Conservation (phyloP, 345 rosid species). For the Excoecaria cochinchinensis region DNA sequence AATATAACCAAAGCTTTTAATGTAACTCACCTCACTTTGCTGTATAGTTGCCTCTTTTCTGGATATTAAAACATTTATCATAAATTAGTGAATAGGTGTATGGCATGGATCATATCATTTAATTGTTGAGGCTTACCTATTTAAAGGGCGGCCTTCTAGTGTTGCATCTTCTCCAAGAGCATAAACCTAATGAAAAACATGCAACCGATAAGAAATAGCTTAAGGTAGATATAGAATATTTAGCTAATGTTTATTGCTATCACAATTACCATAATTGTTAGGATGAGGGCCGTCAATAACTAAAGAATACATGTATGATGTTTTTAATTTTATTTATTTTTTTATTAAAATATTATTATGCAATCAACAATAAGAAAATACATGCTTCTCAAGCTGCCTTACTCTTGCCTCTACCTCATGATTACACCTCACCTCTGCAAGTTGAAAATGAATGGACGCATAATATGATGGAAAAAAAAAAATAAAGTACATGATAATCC, state of each 20-base stretch:
- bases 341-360: not conserved
- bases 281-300: not conserved
- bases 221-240: not conserved
- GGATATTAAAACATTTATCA: not conserved
- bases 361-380: not conserved
- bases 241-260: not conserved
- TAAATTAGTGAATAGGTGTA: not conserved
- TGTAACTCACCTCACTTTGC: constrained; percentile 31
- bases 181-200: constrained; percentile 21
- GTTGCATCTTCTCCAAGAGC: constrained; percentile 31
- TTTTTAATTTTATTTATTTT: not conserved
- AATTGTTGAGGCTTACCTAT: constrained; percentile 17
- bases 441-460: constrained; percentile 20
- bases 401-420: constrained; percentile 34
- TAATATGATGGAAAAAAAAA: not conserved
- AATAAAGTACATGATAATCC: too few relatives aligned
- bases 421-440: constrained; percentile 26
- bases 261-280: not conserved
- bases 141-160: constrained; percentile 27
- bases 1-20: not conserved
- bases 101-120: not conserved
- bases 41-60: constrained; percentile 37
- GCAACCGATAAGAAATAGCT: constrained; percentile 6
- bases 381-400: constrained; percentile 30
- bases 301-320: not conserved